Conservation (phyloP, 2,329 filamentous ascomycete species). For the Colletotrichum melonis region DNA sequence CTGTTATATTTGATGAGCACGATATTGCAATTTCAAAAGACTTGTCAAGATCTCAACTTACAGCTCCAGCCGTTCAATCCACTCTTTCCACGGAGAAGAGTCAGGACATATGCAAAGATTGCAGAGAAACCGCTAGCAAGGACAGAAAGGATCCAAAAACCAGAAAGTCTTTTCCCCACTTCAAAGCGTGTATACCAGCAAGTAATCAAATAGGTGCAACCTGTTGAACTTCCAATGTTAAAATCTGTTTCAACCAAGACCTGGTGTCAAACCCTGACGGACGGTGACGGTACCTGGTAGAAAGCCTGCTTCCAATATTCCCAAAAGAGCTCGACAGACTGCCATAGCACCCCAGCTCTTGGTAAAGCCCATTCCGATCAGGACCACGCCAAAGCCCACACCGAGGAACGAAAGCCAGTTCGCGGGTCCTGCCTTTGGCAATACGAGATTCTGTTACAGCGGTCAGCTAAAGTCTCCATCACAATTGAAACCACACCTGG, state of each 20-base stretch:
- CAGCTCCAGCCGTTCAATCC: not conserved
- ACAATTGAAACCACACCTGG: rapidly evolving
- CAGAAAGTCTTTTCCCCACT: not conserved
- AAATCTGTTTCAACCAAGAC: not conserved
- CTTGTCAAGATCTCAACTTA: not conserved
- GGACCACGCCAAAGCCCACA: not conserved
- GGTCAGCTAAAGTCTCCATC: not conserved
- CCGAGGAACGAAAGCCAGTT: not conserved
- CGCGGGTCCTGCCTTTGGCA: not conserved
- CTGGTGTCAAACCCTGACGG: not conserved
- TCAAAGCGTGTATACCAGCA: not conserved
- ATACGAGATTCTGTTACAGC: not conserved
- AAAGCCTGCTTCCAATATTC: not conserved
- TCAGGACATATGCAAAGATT: not conserved
- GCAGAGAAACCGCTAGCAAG: not conserved
- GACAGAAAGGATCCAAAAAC: not conserved
- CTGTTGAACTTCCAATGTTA: not conserved
- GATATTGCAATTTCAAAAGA: not conserved
- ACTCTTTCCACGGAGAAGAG: not conserved
- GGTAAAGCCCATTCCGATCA: not conserved
- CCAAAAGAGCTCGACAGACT: not conserved
- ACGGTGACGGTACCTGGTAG: not conserved
- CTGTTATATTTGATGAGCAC: not conserved
- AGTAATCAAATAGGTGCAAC: not conserved
- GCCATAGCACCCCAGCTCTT: not conserved